Evolutionary conservation across 768 basidiomycete genomes (phyloP).

Genomic region (Pulveroboletus sp.): DNA sequence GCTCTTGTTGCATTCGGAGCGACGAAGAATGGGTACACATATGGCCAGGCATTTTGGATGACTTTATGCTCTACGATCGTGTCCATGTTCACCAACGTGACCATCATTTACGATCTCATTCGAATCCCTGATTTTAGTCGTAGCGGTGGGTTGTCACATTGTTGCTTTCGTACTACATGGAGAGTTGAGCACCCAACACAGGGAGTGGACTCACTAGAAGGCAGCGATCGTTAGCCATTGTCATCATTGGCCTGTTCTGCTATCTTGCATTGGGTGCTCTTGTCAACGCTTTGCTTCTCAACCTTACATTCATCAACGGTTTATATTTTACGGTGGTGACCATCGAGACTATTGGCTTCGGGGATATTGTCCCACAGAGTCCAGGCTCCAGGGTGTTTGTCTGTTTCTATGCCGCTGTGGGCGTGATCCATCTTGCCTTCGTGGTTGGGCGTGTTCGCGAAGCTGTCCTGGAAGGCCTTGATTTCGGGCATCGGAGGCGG

Average conservation of each 20-base stretch:
- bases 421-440: slow-evolving; percentile 60
- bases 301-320: slow-evolving; percentile 62
- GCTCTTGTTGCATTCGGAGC: slow-evolving; percentile 60
- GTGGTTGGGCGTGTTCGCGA: slow-evolving; percentile 64
- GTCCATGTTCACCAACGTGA: slow-evolving; percentile 61
- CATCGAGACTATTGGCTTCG: slow-evolving; percentile 72
- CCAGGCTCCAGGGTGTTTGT: slow-evolving; percentile 54
- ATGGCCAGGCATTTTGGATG: slow-evolving; percentile 70
- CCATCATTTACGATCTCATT: slow-evolving; percentile 58
- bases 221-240: slow-evolving; percentile 75
- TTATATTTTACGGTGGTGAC: slow-evolving; percentile 75
- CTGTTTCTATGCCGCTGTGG: slow-evolving; percentile 52
- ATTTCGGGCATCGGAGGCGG: slow-evolving; percentile 59
- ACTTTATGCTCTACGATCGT: slow-evolving; percentile 69
- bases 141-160: slow-evolving; percentile 43
- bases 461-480: slow-evolving; percentile 66
- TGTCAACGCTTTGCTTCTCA: slow-evolving; percentile 44
- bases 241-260: slow-evolving; percentile 66
- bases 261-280: slow-evolving; percentile 74
- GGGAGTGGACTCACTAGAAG: slow-evolving; percentile 78
- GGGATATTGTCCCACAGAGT: slow-evolving; percentile 59
- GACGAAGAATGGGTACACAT: slow-evolving; percentile 62
- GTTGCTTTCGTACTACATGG: neutral
- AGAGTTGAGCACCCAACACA: slow-evolving; percentile 22
- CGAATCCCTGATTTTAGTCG: slow-evolving; percentile 56